phyloP scores from a whole-genome alignment of 2,329 filamentous ascomycete species.

The Fusarium xyrophilum region DNA sequence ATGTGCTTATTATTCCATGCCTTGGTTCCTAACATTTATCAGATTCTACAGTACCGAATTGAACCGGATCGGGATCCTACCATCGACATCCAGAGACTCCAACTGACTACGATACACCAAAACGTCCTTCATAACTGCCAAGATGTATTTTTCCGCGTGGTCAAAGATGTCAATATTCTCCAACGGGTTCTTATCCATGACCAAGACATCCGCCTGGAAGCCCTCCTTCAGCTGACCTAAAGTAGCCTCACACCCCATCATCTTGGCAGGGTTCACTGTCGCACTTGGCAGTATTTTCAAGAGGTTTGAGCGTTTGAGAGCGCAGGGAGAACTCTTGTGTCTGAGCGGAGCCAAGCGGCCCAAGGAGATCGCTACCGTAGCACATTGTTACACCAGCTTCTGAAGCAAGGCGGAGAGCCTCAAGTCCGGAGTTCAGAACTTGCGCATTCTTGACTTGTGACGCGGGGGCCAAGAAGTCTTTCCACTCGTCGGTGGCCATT shows the following conservation, averaged over 20 bases:
- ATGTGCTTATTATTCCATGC: neutral
- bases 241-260: neutral
- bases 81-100: neutral
- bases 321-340: neutral
- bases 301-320: neutral
- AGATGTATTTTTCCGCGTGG: neutral
- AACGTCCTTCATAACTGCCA: neutral
- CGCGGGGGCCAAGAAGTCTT: neutral
- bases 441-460: neutral
- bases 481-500: neutral
- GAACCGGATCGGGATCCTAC: neutral
- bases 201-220: neutral
- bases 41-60: neutral
- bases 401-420: neutral
- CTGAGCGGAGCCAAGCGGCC: neutral
- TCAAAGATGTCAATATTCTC: neutral
- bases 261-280: neutral
- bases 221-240: neutral
- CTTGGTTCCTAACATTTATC: rapidly evolving
- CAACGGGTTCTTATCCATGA: neutral
- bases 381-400: neutral
- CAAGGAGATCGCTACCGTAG: neutral
- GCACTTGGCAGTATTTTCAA: neutral
- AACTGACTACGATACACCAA: neutral
- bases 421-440: neutral